These are phyloP conservation scores for Helenozyma rhizophorensis DNA, from an alignment of 805 yeast genomes.

Conservation along the genomic window DNA sequence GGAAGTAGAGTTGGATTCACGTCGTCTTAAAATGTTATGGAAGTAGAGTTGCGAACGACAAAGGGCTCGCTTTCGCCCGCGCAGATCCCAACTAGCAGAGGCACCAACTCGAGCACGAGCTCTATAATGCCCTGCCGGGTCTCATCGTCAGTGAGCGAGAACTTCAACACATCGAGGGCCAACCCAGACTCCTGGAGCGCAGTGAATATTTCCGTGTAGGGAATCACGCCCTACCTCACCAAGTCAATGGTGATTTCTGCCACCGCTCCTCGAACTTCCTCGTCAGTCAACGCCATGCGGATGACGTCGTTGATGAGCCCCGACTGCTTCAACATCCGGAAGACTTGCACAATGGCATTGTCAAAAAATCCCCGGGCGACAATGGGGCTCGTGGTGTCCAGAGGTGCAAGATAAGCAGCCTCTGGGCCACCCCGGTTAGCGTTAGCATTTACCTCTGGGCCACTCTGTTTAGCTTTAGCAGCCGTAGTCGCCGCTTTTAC, in stretches of 20 bases:
- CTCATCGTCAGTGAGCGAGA: conserved; percentile 24
- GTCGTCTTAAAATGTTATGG: no score
- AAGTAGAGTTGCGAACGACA: neutral
- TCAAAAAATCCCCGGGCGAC: no score
- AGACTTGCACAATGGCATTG: conserved; percentile 18
- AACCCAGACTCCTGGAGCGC: conserved; percentile 29
- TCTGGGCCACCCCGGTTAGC: no score
- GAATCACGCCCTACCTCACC: conserved; percentile 26
- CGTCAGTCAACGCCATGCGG: conserved; percentile 25
- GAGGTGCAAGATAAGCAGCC: no score
- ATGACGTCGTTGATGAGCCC: conserved; percentile 26
- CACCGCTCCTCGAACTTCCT: conserved; percentile 21
- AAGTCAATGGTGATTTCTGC: conserved; percentile 22
- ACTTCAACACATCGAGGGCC: conserved; percentile 23
- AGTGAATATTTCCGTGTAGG: conserved; percentile 26
- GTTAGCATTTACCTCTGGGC: no score
- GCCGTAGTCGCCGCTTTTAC: no score
- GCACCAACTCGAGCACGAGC: conserved; percentile 20
- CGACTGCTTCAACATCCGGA: conserved; percentile 24
- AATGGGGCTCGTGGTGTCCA: no score
- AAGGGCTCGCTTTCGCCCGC: neutral
- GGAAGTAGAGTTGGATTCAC: no score
- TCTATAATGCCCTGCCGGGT: conserved; percentile 24
- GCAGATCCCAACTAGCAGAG: conserved; percentile 4
- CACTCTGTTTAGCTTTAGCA: no score